Base-by-base conservation (phyloP, 371 early-diverging fungal genomes). In the Batrachochytrium dendrobatidis region DNA sequence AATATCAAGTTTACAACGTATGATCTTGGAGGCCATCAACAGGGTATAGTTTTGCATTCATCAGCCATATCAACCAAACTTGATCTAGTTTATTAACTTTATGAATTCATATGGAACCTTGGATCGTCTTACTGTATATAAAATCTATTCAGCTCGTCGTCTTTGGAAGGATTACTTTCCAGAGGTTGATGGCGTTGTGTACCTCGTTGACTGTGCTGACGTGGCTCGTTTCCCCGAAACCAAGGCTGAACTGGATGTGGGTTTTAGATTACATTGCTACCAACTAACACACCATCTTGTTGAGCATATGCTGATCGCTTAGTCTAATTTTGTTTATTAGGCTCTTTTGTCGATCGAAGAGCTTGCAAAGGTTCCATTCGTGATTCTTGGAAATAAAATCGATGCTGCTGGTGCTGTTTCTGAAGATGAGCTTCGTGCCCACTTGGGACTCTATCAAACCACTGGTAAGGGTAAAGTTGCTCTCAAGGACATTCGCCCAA, bases 81-180 rank as follows among this genome's bases (percentile, higher is more conserved):
- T 12, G 12, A 33, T 8, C 15, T 12, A 33, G 12, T 22, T 59
- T 24, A n/a, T 28, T 12, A 4, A 33, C 32, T 24, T 59, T 28
- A 18, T 55, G 18, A 31, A 57, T 39, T 12, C 25, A 22, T 22
- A 12, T 53, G 30, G 26, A 53, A 30, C 26, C 29, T 12, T 15
- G 29, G 32, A 8, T 34, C 22, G 32, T 29, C 29, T 6, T 8
- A 6, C 53, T 7, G 6, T 25, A 17, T 6, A 55, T 25, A 34
- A 34, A 8, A 33, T 5, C 29, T 52, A 1, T 31, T 45, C 66
- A 86, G 93, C 98, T 32, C 93, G 98, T 65, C 86, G 98, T 68
- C 81, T 96, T 67, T 96, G 97, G 98, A 87, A 88, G 70, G 95
- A 98, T 68, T 98, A 98, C 74, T 95, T 95, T 75, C 94, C 97